Percentiles rank a stretch among this genome's conserved stretches.
These are phyloP conservation scores for Allium fistulosum DNA, from an alignment of 106 monocot genomes.

Conservation along the genomic window DNA sequence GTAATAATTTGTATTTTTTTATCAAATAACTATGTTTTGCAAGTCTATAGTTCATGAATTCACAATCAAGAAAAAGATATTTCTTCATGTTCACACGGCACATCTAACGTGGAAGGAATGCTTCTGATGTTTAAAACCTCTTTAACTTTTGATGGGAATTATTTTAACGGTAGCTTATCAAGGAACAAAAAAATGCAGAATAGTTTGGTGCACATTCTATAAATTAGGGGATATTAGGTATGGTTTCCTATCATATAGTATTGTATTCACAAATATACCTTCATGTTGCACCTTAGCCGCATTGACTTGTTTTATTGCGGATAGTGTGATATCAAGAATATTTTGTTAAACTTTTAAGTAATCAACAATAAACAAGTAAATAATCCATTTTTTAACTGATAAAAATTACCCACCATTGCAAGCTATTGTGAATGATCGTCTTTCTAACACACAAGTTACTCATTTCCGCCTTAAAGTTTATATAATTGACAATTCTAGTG, in stretches of 20 bases:
- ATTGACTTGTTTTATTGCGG: neutral
- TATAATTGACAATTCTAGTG: neutral
- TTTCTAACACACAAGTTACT: neutral
- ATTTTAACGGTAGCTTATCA: slow-evolving; percentile 24
- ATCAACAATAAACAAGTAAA: neutral
- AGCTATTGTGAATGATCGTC: neutral
- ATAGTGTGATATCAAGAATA: neutral
- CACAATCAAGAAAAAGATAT: slow-evolving; percentile 27
- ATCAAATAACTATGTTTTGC: slow-evolving; percentile 43
- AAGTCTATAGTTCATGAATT: slow-evolving; percentile 64
- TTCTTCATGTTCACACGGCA: slow-evolving; percentile 27
- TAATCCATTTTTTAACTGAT: neutral
- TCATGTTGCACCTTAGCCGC: no score
- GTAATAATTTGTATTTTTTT: no score
- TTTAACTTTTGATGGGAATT: slow-evolving; percentile 33
- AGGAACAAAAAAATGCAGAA: slow-evolving; percentile 64
- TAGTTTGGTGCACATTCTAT: slow-evolving; percentile 45
- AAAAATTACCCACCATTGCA: neutral
- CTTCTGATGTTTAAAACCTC: slow-evolving; percentile 27
- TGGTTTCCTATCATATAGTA: neutral
- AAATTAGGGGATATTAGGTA: slow-evolving; percentile 56
- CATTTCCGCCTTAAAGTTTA: neutral
- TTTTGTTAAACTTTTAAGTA: neutral
- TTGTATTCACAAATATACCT: neutral
- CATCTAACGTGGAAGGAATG: slow-evolving; percentile 8